Evolutionary conservation across 169 alveolate species (phyloP).

Genomic region (Cryptosporidium sp.): DNA sequence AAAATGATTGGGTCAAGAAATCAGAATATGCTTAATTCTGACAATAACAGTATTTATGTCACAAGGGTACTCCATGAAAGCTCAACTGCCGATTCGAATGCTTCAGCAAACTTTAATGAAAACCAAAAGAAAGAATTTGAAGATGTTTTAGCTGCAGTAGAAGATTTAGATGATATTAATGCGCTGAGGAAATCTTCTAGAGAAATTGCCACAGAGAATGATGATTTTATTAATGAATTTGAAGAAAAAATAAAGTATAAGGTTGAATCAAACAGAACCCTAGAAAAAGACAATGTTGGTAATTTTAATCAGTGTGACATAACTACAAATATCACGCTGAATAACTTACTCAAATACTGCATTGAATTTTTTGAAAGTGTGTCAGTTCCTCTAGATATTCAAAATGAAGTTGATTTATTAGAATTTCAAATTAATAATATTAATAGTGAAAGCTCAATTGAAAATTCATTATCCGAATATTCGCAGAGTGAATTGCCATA

Average conservation of each 20-base stretch:
- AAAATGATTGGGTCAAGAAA: constrained; percentile 71
- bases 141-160: constrained; percentile 86
- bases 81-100: constrained; percentile 75
- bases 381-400: constrained; percentile 53
- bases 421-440: constrained; percentile 28
- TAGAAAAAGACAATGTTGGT: not conserved
- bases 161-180: constrained; percentile 87
- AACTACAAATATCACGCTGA: not conserved
- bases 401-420: constrained; percentile 53
- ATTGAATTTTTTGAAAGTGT: constrained; percentile 52
- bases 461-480: not conserved
- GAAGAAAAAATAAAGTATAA: constrained; percentile 58
- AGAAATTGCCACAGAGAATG: constrained; percentile 81
- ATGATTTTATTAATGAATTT: constrained; percentile 82
- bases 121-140: constrained; percentile 83
- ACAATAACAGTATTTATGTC: constrained; percentile 78
- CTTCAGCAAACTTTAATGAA: constrained; percentile 32
- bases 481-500: not conserved
- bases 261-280: not conserved
- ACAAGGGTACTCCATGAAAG: constrained; percentile 82
- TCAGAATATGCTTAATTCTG: constrained; percentile 59
- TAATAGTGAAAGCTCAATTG: not conserved
- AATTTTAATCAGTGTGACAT: not conserved
- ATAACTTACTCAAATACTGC: constrained; percentile 29
- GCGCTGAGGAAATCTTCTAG: constrained; percentile 83